Evolutionary conservation across 352 stramenopile genomes (phyloP).

Genomic region (Elongisporangium senticosum): DNA sequence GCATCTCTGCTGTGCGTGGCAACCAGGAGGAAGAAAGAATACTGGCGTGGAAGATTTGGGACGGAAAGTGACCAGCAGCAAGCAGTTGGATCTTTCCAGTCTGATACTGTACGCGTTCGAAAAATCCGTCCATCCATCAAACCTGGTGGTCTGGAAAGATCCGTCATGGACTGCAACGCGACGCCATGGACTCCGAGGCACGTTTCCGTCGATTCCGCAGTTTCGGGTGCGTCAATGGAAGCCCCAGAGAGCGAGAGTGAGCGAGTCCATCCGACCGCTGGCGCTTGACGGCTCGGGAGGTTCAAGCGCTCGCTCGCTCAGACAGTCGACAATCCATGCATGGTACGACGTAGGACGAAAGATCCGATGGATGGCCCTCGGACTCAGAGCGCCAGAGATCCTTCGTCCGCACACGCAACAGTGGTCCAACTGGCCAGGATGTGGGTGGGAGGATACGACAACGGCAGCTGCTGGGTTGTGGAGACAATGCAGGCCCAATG

Average conservation of each 20-base stretch:
- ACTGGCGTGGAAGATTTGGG: neutral
- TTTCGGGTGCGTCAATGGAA: neutral
- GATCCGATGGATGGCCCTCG: neutral
- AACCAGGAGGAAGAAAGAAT: neutral
- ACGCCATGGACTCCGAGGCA: neutral
- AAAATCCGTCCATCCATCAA: neutral
- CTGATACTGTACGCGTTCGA: neutral
- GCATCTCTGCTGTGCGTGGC: neutral
- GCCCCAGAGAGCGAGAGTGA: neutral
- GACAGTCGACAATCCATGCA: neutral
- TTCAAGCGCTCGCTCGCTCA: neutral
- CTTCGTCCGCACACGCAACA: neutral
- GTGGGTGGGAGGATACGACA: neutral
- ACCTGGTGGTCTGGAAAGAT: neutral
- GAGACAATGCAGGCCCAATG: neutral
- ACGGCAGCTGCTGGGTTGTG: neutral
- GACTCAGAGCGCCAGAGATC: neutral
- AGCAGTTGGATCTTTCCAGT: neutral
- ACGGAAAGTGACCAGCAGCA: neutral
- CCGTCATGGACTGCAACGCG: neutral
- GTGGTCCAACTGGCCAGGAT: neutral
- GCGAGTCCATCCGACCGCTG: neutral
- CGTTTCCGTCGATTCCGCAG: neutral
- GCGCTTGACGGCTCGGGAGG: neutral
- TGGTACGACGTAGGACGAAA: neutral